These are phyloP conservation scores for Brachypodium distachyon DNA, from an alignment of 202 grass and related monocot genomes.

Conservation along the genomic window DNA sequence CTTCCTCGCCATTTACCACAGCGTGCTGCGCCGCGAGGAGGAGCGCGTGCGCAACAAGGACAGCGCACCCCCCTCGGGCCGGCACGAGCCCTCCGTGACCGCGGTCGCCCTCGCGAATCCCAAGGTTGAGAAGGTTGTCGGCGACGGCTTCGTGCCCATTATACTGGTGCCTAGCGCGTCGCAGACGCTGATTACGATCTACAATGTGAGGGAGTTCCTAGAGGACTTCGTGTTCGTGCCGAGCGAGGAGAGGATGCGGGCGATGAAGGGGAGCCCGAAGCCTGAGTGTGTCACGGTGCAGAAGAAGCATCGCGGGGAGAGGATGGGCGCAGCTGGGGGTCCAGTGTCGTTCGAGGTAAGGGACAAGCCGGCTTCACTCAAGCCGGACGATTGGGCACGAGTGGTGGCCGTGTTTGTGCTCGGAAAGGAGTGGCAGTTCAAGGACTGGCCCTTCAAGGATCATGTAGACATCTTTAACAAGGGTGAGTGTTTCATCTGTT, in stretches of 20 bases:
- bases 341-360: slow-evolving; percentile 69
- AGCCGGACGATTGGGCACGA: slow-evolving; percentile 76
- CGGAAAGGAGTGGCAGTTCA: slow-evolving; percentile 99
- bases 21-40: slow-evolving; percentile 51
- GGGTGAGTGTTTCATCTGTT: slow-evolving; percentile 24
- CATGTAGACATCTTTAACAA: slow-evolving; percentile 98
- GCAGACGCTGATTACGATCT: slow-evolving; percentile 87
- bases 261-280: slow-evolving; percentile 53
- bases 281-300: slow-evolving; percentile 89
- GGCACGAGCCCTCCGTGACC: slow-evolving; percentile 20
- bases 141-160: slow-evolving; percentile 80
- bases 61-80: slow-evolving; percentile 16
- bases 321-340: slow-evolving; percentile 13
- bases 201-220: slow-evolving; percentile 92
- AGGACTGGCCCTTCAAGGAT: slow-evolving; percentile 98
- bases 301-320: slow-evolving; percentile 75
- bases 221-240: slow-evolving; percentile 87
- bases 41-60: slow-evolving; percentile 78
- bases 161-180: slow-evolving; percentile 97
- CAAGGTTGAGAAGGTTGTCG: slow-evolving; percentile 46
- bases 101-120: slow-evolving; percentile 25
- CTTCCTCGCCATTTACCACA: slow-evolving; percentile 48
- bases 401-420: slow-evolving; percentile 91
- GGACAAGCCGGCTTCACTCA: slow-evolving; percentile 79
- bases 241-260: slow-evolving; percentile 77